phyloP scores from a whole-genome alignment of 768 basidiomycete genomes.

The Jaapia argillacea region DNA sequence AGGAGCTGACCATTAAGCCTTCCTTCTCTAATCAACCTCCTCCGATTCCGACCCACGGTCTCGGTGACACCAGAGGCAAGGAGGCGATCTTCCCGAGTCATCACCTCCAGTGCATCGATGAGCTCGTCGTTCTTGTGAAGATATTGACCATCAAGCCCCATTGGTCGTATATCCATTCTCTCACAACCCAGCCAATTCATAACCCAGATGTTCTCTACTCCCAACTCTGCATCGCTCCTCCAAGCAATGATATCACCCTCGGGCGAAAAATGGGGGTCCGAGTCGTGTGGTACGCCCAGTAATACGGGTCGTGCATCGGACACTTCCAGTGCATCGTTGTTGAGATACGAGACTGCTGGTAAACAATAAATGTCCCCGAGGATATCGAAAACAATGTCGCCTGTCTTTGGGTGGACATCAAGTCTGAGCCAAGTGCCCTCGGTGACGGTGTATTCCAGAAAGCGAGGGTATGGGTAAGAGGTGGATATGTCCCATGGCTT shows the following conservation, averaged over 20 bases:
- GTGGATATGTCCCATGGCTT: slow-evolving; percentile 68
- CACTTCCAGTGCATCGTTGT: slow-evolving; percentile 15
- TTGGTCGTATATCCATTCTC: no score
- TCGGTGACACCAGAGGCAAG: slow-evolving; percentile 43
- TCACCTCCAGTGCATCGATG: no score
- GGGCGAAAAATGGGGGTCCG: slow-evolving; percentile 68
- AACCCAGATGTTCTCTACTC: slow-evolving; percentile 70
- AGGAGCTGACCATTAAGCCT: slow-evolving; percentile 31
- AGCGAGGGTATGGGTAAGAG: slow-evolving; percentile 60
- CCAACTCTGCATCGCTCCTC: slow-evolving; percentile 62
- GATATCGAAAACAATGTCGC: slow-evolving; percentile 71
- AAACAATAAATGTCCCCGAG: slow-evolving; percentile 68
- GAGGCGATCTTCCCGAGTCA: slow-evolving; percentile 25
- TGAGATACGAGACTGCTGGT: slow-evolving; percentile 29
- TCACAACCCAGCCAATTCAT: slow-evolving; percentile 58
- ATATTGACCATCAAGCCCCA: slow-evolving; percentile 33
- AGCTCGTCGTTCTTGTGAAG: slow-evolving; percentile 27
- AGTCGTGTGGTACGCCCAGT: slow-evolving; percentile 56
- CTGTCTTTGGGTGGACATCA: slow-evolving; percentile 59
- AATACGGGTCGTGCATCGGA: slow-evolving; percentile 48
- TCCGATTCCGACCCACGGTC: slow-evolving; percentile 32
- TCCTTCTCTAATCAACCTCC: slow-evolving; percentile 49
- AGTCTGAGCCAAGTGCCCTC: slow-evolving; percentile 73
- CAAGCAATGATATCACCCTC: slow-evolving; percentile 55
- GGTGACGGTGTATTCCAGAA: slow-evolving; percentile 53